Evolutionary conservation across 306 rosid species (phyloP).

Genomic region (Herpetospermum pedunculosum): DNA sequence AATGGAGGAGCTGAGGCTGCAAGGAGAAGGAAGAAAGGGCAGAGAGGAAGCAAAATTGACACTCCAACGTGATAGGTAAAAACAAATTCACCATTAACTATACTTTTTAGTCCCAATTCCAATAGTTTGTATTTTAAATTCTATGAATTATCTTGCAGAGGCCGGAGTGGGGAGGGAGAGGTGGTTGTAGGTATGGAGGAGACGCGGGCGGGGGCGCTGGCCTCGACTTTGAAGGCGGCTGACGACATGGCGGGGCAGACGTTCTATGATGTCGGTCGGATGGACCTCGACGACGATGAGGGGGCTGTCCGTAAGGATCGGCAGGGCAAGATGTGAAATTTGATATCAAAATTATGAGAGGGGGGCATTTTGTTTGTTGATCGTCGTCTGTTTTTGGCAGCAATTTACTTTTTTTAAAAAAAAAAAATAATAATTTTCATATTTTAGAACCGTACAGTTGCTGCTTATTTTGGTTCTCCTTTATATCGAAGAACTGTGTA

Average conservation of each 20-base stretch:
- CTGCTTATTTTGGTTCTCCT: neutral
- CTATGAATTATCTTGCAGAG: neutral
- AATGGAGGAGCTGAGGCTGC: conserved; percentile 31
- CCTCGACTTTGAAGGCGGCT: conserved; percentile 24
- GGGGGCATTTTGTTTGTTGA: neutral
- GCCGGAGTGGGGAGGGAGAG: conserved; percentile 18
- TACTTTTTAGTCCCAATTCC: neutral
- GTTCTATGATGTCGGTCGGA: conserved; percentile 28
- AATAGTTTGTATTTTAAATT: neutral
- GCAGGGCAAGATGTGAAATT: conserved; percentile 37
- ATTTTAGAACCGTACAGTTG: neutral
- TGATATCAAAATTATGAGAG: neutral
- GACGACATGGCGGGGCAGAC: conserved; percentile 42
- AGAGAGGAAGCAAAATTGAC: neutral
- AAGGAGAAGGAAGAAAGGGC: conserved; percentile 4
- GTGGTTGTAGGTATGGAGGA: conserved; percentile 27
- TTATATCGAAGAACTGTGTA: neutral
- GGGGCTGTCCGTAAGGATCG: conserved; percentile 27
- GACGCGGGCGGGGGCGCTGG: conserved; percentile 36
- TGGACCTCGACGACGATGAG: conserved; percentile 40
- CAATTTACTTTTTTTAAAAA: neutral
- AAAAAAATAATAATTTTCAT: neutral
- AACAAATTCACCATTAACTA: neutral
- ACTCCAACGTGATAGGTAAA: neutral
- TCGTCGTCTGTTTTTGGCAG: neutral